These are phyloP conservation scores for Escovopsis weberi DNA, from an alignment of 2,329 filamentous ascomycete genomes.

Conservation along the genomic window DNA sequence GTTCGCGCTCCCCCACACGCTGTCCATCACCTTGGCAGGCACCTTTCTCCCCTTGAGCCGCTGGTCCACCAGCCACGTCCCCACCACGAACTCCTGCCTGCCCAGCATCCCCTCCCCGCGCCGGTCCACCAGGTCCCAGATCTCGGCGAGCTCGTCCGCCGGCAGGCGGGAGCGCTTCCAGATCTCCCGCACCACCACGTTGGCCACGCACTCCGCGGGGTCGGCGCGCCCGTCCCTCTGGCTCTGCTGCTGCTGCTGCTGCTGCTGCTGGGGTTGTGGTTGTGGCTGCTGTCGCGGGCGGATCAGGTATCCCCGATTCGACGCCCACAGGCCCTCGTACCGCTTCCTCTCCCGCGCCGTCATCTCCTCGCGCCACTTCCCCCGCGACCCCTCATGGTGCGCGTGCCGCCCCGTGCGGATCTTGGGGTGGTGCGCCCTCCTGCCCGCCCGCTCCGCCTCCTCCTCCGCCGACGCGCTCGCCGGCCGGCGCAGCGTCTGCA, in stretches of 20 bases:
- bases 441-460: conserved; percentile 36
- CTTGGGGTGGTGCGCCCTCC: conserved; percentile 31
- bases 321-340: conserved; percentile 76
- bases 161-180: conserved; percentile 59
- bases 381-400: conserved; percentile 62
- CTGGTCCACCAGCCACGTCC: conserved; percentile 72
- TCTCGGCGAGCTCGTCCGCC: conserved; percentile 52
- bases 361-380: conserved; percentile 63
- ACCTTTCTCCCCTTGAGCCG: conserved; percentile 66
- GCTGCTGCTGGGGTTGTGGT: no score
- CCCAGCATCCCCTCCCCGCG: conserved; percentile 39
- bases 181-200: conserved; percentile 59
- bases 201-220: conserved; percentile 41
- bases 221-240: conserved; percentile 11
- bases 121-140: conserved; percentile 62
- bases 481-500: conserved; percentile 50
- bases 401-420: conserved; percentile 46
- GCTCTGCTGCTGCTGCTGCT: conserved; percentile 4
- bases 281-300: conserved; percentile 9
- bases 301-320: conserved; percentile 51
- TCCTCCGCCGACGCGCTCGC: conserved; percentile 38
- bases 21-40: conserved; percentile 53
- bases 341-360: conserved; percentile 59
- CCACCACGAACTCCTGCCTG: conserved; percentile 65
- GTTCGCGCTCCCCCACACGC: conserved; percentile 59